Conservation (phyloP, 441 rosid species). For the Pelargonium australe region DNA sequence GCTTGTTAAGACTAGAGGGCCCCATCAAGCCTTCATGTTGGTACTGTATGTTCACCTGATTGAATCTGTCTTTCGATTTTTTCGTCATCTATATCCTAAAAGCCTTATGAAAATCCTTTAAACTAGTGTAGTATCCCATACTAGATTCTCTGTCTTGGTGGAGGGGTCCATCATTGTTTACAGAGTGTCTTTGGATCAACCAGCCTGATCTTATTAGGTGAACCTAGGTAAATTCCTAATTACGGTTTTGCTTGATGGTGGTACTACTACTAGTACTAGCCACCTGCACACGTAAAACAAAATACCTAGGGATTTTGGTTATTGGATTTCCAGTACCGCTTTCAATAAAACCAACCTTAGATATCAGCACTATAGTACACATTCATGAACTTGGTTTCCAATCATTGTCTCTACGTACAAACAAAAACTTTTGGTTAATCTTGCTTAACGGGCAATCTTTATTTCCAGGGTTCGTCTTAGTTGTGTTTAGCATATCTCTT, state of each 20-base stretch:
- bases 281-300: background rate
- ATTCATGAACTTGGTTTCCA: background rate
- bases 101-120: background rate
- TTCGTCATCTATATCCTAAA: background rate
- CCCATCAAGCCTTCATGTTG: conserved; percentile 3
- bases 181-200: background rate
- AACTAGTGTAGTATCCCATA: background rate
- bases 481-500: background rate
- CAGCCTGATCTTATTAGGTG: background rate
- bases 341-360: background rate
- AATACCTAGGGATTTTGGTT: background rate
- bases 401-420: background rate
- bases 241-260: conserved; percentile 3
- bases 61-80: background rate
- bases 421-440: background rate
- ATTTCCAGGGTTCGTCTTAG: background rate
- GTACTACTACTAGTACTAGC: no score
- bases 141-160: background rate
- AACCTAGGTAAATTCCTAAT: background rate
- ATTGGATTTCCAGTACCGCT: background rate
- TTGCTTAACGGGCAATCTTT: background rate
- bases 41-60: conserved; percentile 1
- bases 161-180: conserved; percentile 1
- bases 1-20: conserved; percentile 6
- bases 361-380: background rate